Evolutionary conservation across 192 early-diverging fungal genomes (phyloP), one percentile per base, ranked within the genome.

Genomic region (Rhizoclosmatium sp.): DNA sequence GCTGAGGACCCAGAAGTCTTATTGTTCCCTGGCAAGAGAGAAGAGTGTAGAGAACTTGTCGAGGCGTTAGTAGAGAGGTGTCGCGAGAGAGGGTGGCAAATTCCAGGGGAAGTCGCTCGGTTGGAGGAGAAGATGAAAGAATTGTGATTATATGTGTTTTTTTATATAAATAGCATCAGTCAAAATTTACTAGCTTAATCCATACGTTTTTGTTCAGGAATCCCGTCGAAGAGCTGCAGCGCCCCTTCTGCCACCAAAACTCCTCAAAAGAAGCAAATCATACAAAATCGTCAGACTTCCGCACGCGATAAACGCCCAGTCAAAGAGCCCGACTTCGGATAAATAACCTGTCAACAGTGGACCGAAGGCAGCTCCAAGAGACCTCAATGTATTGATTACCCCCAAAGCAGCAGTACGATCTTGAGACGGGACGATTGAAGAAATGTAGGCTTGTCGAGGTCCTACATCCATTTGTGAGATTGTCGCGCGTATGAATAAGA

Each of bases 391-490:
- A 31, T 76, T 78, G 44, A 67, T 78, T 4, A 65, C 16, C 41
- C 79, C 71, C 21, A 80, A 41, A 16, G 67, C 61, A 14, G 73
- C 72, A 12, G 71, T 78, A 2, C 73, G 41, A 19, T 64, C 68
- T 7, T 23, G 2, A 61, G 14, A 21, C 3, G 60, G 59, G 10
- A 80, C 73, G 47, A 80, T 78, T 10, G 60, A 65, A 19, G 72
- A 40, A 10, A 78, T 51, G 47, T 79, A 81, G 5, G 75, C 80
- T 49, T 78, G 61, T 7, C 75, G 61, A 4, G 79, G 72, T 4
- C 45, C 79, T 19, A 48, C 64, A 58, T 80, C 73, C 79, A 75
- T 80, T 45, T 71, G 64, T 5, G 74, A 69, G 16, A 81, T 77
- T 4, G 74, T 67, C 47, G 71, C 78, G 21, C 80, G 73, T 10